Percentiles rank a stretch among this genome's conserved stretches.
phyloP scores from a whole-genome alignment of 2,329 filamentous ascomycete genomes.

The Aspergillus piperis region DNA sequence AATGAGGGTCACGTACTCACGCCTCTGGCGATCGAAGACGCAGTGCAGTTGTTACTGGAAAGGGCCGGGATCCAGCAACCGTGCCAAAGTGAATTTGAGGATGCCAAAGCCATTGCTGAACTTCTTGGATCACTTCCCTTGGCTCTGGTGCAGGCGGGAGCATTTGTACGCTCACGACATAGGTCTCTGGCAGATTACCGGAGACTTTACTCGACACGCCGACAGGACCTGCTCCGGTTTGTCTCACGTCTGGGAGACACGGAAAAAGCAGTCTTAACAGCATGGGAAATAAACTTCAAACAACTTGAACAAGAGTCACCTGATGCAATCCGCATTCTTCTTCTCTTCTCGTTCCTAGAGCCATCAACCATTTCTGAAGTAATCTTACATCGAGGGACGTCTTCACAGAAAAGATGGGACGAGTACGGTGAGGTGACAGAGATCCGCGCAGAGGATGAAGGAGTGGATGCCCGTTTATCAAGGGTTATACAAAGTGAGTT shows the following conservation, averaged over 20 bases:
- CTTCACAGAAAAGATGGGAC: constrained; percentile 15
- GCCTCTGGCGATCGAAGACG: constrained; percentile 8
- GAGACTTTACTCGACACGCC: constrained; percentile 9
- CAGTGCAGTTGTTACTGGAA: constrained; percentile 13
- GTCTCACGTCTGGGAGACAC: constrained; percentile 9
- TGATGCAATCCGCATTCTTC: constrained; percentile 12
- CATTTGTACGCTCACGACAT: constrained; percentile 16
- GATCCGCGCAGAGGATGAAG: constrained; percentile 12
- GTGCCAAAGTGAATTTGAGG: constrained; percentile 7
- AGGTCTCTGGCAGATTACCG: constrained; percentile 18
- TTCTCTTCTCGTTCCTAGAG: constrained; percentile 21
- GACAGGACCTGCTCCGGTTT: constrained; percentile 11
- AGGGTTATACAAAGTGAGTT: constrained; percentile 15
- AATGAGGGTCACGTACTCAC: constrained; percentile 7
- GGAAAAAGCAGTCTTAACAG: constrained; percentile 18
- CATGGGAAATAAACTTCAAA: constrained; percentile 19
- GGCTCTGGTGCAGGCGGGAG: constrained; percentile 21
- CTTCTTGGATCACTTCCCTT: constrained; percentile 18
- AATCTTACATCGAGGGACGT: constrained; percentile 14
- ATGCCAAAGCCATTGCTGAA: constrained; percentile 8
- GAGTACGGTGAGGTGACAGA: constrained; percentile 14
- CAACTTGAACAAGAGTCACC: constrained; percentile 15
- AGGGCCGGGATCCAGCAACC: constrained; percentile 12
- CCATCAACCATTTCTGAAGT: constrained; percentile 12
- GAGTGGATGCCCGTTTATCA: constrained; percentile 14